Evolutionary conservation across 2,329 filamentous ascomycete genomes (phyloP).

Genomic region (Huntiella savannae): DNA sequence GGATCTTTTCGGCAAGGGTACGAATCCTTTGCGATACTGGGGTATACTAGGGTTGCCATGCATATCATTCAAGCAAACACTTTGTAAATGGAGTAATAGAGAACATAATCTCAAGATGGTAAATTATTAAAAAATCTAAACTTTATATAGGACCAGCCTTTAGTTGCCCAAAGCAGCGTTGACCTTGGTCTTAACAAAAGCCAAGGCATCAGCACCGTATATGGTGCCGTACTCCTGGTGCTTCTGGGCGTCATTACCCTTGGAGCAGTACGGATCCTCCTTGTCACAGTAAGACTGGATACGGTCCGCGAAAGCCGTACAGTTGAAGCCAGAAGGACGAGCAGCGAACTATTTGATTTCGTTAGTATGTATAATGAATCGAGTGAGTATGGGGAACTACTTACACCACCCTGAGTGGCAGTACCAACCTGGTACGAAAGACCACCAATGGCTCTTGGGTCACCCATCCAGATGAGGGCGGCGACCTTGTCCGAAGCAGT

Average conservation of each 20-base stretch:
- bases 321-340: constrained; percentile 36
- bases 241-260: constrained; percentile 37
- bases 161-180: constrained; percentile 10
- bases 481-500: constrained; percentile 36
- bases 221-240: constrained; percentile 45
- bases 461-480: constrained; percentile 46
- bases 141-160: background rate
- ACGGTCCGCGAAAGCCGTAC: constrained; percentile 29
- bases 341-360: constrained; percentile 34
- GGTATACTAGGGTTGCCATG: too few relatives aligned
- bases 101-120: too few relatives aligned
- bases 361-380: background rate
- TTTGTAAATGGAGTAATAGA: too few relatives aligned
- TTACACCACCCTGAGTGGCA: constrained; percentile 35
- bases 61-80: too few relatives aligned
- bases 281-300: constrained; percentile 48
- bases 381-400: constrained; percentile 14
- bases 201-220: constrained; percentile 39
- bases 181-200: constrained; percentile 33
- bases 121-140: too few relatives aligned
- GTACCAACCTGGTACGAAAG: constrained; percentile 41
- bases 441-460: constrained; percentile 36
- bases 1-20: too few relatives aligned
- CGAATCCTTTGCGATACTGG: too few relatives aligned
- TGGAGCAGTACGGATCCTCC: constrained; percentile 47